A percentile compares a stretch with the other conserved stretches of the same genome.
Evolutionary conservation across 257 asterid species (phyloP).

Genomic region (Plantago elongata): DNA sequence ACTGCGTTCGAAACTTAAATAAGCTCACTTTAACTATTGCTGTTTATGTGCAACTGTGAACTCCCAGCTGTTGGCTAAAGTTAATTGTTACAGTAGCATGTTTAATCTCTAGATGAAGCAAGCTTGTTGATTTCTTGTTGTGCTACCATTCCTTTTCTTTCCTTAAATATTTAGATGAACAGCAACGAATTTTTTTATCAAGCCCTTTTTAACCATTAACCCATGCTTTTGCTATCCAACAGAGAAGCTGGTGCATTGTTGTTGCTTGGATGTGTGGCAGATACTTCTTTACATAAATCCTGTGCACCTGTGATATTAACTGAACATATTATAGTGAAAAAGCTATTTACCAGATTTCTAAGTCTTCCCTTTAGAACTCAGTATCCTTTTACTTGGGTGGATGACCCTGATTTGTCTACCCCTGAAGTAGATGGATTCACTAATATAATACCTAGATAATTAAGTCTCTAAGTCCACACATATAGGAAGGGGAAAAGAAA

Average conservation of each 20-base stretch:
- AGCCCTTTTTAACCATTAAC: slow-evolving; percentile 3
- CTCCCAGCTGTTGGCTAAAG: slow-evolving; percentile 13
- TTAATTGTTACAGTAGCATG: slow-evolving; percentile 2
- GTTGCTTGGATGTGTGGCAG: slow-evolving; percentile 3
- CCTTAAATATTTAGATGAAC: slow-evolving; percentile 1
- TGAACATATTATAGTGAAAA: neutral
- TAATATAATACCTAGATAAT: slow-evolving; percentile 3
- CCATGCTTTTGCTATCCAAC: slow-evolving; percentile 5
- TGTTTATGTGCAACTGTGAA: neutral
- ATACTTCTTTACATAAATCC: neutral
- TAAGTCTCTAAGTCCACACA: neutral
- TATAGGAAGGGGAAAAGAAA: neutral
- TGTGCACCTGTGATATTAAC: slow-evolving; percentile 2
- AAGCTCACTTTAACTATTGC: neutral
- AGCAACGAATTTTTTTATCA: slow-evolving; percentile 4
- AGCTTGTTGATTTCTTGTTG: neutral
- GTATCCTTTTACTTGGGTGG: neutral
- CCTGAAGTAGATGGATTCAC: slow-evolving; percentile 1
- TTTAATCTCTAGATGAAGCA: neutral
- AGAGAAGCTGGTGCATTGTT: neutral
- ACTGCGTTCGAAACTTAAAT: slow-evolving; percentile 20
- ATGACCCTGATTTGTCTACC: neutral
- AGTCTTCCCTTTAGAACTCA: neutral
- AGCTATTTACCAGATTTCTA: neutral
- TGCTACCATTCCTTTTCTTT: too few species aligned